Conservation (phyloP, 192 early-diverging fungal genomes). For the Gigaspora rosea region DNA sequence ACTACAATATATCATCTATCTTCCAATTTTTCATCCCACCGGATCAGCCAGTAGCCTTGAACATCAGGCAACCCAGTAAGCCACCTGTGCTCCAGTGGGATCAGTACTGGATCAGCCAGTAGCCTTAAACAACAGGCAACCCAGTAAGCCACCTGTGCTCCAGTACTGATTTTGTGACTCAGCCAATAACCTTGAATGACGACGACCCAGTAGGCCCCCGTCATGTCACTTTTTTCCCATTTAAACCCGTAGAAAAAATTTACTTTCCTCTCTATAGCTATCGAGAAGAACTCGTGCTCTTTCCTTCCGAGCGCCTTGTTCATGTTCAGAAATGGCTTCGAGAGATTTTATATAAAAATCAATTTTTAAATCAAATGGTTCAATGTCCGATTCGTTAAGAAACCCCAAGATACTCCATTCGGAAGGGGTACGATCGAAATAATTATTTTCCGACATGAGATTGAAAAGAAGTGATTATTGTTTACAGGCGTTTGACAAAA, state of each 20-base stretch:
- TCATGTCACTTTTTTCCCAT: neutral
- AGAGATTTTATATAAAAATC: neutral
- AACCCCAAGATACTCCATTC: neutral
- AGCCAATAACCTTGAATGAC: neutral
- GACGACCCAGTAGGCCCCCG: neutral
- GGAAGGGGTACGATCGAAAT: neutral
- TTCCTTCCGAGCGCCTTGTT: neutral
- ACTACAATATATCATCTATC: neutral
- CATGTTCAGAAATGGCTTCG: neutral
- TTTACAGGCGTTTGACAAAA: too few relatives aligned
- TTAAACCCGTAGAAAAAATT: neutral
- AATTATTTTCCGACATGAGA: too few relatives aligned
- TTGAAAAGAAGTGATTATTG: too few relatives aligned
- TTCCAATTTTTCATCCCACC: neutral
- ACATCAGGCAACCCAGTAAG: too few relatives aligned
- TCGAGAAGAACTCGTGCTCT: constrained; percentile 2
- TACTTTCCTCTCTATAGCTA: neutral
- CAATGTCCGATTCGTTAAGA: neutral
- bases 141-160: neutral
- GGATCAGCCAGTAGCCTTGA: neutral
- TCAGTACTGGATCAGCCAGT: neutral
- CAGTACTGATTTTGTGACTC: neutral
- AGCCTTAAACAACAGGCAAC: too few relatives aligned
- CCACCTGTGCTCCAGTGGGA: neutral
- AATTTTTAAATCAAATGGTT: neutral